A percentile compares a stretch with the other conserved stretches of the same genome.
Evolutionary conservation across 371 early-diverging fungal genomes (phyloP).

Genomic region (Mucor circinelloides): DNA sequence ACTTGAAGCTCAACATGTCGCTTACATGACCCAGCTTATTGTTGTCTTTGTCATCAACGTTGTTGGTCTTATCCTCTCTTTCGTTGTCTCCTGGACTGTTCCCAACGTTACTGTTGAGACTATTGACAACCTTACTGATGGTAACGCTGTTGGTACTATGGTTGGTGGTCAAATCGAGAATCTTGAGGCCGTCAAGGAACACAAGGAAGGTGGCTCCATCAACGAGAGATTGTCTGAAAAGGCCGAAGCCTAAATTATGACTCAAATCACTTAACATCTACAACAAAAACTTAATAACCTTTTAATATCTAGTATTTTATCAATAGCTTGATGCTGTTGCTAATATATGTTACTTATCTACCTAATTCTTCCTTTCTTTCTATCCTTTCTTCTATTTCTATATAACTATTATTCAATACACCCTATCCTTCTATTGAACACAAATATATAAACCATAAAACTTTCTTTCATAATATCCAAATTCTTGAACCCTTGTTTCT

Average conservation of each 20-base stretch:
- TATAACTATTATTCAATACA: not conserved
- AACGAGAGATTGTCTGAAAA: conserved; percentile 18
- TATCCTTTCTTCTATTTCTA: not conserved
- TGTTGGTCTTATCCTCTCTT: conserved; percentile 27
- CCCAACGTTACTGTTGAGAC: conserved; percentile 23
- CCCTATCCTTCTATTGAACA: not conserved
- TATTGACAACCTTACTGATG: conserved; percentile 26
- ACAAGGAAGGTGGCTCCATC: conserved; percentile 15
- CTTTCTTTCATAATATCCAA: not conserved
- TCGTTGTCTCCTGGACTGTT: conserved; percentile 19
- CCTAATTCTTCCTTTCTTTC: not conserved
- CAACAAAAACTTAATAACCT: not conserved
- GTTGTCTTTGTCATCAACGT: conserved; percentile 21
- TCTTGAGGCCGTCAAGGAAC: conserved; percentile 6
- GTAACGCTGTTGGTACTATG: conserved; percentile 12
- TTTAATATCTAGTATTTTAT: not conserved
- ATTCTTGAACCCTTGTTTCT: not conserved
- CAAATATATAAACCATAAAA: not conserved
- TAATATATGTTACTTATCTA: conserved; percentile 1
- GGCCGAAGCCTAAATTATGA: conserved; percentile 8
- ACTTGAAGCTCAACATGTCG: conserved; percentile 37
- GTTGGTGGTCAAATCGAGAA: conserved; percentile 22
- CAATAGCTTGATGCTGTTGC: conserved; percentile 14
- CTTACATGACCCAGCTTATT: conserved; percentile 28
- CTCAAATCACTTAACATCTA: not conserved